phyloP scores from a whole-genome alignment of 148 eudicot species.

The Euryodendron excelsum region DNA sequence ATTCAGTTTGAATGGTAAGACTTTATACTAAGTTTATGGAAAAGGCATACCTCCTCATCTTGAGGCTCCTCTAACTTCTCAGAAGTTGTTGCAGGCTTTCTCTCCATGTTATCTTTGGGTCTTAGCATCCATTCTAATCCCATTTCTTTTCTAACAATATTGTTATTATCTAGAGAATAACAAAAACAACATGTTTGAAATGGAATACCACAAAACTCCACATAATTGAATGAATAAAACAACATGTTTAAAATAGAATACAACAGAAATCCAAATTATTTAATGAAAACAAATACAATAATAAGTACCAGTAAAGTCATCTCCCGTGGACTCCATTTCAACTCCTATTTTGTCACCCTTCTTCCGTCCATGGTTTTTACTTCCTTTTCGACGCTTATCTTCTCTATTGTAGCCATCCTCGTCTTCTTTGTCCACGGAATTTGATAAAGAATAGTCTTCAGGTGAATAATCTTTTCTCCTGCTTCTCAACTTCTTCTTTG shows the following conservation, averaged over 20 bases:
- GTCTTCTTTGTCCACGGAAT: conserved; percentile 31
- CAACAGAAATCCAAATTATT: background rate
- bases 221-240: background rate
- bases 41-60: conserved; percentile 54
- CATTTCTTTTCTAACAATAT: conserved; percentile 66
- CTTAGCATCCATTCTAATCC: conserved; percentile 97
- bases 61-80: conserved; percentile 47
- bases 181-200: background rate
- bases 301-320: conserved; percentile 22
- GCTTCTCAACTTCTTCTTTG: conserved; percentile 35
- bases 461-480: conserved; percentile 31
- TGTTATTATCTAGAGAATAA: conserved; percentile 25
- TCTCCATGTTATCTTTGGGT: conserved; percentile 47
- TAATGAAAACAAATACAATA: background rate
- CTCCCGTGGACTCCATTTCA: background rate
- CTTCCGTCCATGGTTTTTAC: conserved; percentile 1
- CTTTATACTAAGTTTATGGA: background rate
- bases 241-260: background rate
- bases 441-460: conserved; percentile 21
- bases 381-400: conserved; percentile 15
- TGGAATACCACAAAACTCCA: background rate
- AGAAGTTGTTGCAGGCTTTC: conserved; percentile 22
- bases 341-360: conserved; percentile 10
- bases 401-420: conserved; percentile 21
- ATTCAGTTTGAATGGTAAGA: conserved; percentile 1